phyloP scores from a whole-genome alignment of 2,329 filamentous ascomycete species.

The Pseudocercospora eumusae region DNA sequence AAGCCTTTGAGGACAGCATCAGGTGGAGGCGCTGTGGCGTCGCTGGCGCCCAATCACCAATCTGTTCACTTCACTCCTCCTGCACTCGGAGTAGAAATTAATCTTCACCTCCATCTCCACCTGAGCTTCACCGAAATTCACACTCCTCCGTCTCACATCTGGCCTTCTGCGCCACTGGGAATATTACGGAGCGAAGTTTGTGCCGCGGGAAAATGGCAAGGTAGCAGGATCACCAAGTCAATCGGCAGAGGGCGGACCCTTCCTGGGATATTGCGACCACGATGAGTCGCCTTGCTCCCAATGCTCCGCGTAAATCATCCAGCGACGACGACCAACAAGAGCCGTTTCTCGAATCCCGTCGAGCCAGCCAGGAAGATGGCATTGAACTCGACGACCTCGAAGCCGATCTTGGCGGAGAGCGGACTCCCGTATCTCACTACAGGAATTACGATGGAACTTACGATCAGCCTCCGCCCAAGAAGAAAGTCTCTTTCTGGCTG shows the following conservation, averaged over 20 bases:
- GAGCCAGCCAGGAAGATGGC: constrained; percentile 26
- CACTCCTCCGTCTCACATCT: neutral
- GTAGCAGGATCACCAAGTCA: neutral
- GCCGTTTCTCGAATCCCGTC: constrained; percentile 28
- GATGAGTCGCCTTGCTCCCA: constrained; percentile 27
- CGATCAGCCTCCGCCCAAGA: constrained; percentile 17
- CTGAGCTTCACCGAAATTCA: constrained; percentile 5
- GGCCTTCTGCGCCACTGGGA: neutral
- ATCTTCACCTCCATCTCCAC: too few relatives aligned
- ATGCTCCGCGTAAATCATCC: constrained; percentile 16
- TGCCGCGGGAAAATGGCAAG: constrained; percentile 3
- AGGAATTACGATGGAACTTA: constrained; percentile 16
- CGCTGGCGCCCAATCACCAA: neutral
- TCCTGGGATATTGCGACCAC: neutral
- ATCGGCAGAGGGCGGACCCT: constrained; percentile 2
- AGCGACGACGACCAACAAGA: constrained; percentile 25
- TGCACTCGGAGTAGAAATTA: too few relatives aligned
- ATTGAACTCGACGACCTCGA: constrained; percentile 21
- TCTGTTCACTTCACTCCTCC: constrained; percentile 1
- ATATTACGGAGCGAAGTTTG: constrained; percentile 1
- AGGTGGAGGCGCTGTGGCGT: constrained; percentile 3
- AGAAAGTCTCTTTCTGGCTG: constrained; percentile 23
- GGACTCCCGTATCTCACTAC: constrained; percentile 27
- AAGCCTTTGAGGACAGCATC: neutral
- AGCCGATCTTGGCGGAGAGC: constrained; percentile 26